A percentile compares a stretch with the other conserved stretches of the same genome.
Conservation (phyloP, 2,329 filamentous ascomycete genomes). For the Aspergillus sclerotialis region DNA sequence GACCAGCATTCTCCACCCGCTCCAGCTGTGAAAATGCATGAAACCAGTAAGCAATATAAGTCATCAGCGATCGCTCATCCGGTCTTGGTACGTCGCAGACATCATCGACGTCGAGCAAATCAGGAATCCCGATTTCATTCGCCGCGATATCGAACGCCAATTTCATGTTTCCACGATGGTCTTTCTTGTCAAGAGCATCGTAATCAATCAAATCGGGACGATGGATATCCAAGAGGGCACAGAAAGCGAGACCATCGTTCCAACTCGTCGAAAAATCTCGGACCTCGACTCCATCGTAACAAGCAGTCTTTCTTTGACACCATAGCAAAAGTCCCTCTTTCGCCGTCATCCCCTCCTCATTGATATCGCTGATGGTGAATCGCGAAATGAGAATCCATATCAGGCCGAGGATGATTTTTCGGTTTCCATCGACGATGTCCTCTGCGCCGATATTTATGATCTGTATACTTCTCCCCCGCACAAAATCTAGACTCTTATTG, state of each 20-base stretch:
- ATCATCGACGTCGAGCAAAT: conserved; percentile 93
- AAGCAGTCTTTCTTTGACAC: conserved; percentile 98
- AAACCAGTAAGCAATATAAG: conserved; percentile 99
- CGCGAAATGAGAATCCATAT: conserved; percentile 98
- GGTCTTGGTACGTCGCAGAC: conserved; percentile 95
- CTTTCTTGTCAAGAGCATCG: conserved; percentile 84
- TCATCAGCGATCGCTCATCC: conserved; percentile 96
- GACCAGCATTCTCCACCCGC: conserved; percentile 92
- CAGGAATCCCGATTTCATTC: conserved; percentile 94
- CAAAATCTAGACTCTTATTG: conserved; percentile 89
- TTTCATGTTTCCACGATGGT: conserved; percentile 96
- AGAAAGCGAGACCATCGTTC: conserved; percentile 97
- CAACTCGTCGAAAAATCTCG: conserved; percentile 92
- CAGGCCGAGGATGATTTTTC: conserved; percentile 92
- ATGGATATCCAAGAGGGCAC: conserved; percentile 92
- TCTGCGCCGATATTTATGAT: conserved; percentile 98
- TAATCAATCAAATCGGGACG: conserved; percentile 96
- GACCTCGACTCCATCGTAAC: conserved; percentile 94
- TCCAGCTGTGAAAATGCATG: conserved; percentile 99
- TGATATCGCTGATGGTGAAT: conserved; percentile 98
- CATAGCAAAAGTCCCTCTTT: conserved; percentile 92
- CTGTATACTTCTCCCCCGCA: conserved; percentile 83
- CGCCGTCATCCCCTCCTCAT: conserved; percentile 92
- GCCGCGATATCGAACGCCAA: conserved; percentile 93
- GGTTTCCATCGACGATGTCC: conserved; percentile 95